phyloP scores from a whole-genome alignment of 1,284 basidiomycete genomes.

The Ceratobasidium sp. region DNA sequence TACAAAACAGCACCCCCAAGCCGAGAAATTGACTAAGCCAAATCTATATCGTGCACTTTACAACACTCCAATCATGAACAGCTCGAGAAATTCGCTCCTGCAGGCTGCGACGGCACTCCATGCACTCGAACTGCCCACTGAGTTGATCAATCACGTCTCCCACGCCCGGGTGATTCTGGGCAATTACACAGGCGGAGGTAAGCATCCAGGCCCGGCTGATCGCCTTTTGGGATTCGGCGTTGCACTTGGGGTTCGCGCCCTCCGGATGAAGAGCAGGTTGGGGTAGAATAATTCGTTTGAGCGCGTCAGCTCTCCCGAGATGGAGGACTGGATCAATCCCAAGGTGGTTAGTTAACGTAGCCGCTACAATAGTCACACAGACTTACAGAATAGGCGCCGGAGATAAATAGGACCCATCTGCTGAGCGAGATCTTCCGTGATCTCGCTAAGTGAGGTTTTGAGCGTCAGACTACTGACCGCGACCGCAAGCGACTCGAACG shows the following conservation, averaged over 20 bases:
- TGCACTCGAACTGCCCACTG: not conserved
- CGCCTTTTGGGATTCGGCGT: slow-evolving; percentile 20
- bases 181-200: slow-evolving; percentile 37
- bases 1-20: not conserved
- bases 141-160: not conserved
- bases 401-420: slow-evolving; percentile 66
- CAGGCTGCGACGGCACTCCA: not conserved
- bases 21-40: not conserved
- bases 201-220: slow-evolving; percentile 37
- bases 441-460: slow-evolving; percentile 59
- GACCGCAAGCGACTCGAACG: slow-evolving; percentile 65
- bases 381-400: slow-evolving; percentile 60
- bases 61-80: not conserved
- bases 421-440: slow-evolving; percentile 65
- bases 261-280: slow-evolving; percentile 69
- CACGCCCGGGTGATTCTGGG: not conserved
- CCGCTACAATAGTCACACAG: not conserved
- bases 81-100: not conserved
- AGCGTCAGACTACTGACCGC: slow-evolving; percentile 65
- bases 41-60: slow-evolving; percentile 1
- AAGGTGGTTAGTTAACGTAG: not conserved
- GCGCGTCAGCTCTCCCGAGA: slow-evolving; percentile 54
- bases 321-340: slow-evolving; percentile 51
- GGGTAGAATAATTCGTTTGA: slow-evolving; percentile 60
- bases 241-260: slow-evolving; percentile 15